Evolutionary conservation across 2,329 filamentous ascomycete genomes (phyloP).

Genomic region (Penicillium capsulatum): DNA sequence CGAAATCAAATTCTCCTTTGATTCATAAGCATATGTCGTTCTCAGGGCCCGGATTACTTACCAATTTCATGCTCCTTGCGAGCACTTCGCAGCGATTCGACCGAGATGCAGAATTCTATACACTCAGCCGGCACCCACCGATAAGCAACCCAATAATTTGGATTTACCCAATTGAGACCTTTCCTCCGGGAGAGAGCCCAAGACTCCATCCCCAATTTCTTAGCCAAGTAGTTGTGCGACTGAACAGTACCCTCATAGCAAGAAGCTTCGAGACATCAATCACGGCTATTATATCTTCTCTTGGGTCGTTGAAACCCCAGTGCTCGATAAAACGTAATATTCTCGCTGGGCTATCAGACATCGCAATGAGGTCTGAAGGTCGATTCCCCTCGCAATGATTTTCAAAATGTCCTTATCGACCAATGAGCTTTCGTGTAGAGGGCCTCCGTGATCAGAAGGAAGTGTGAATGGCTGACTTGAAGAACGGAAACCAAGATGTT

Average conservation of each 20-base stretch:
- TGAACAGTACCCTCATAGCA: conserved; percentile 8
- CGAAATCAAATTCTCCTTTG: conserved; percentile 4
- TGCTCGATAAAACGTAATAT: conserved; percentile 5
- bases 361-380: conserved; percentile 9
- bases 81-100: conserved; percentile 5
- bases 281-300: conserved; percentile 8
- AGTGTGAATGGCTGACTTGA: conserved; percentile 6
- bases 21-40: conserved; percentile 1
- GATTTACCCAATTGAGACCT: conserved; percentile 5
- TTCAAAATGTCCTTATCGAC: conserved; percentile 2
- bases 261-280: conserved; percentile 10
- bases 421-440: conserved; percentile 9
- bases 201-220: conserved; percentile 3
- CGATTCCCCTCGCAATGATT: conserved; percentile 4
- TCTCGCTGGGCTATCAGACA: conserved; percentile 8
- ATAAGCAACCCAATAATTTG: conserved; percentile 10
- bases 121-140: conserved; percentile 10
- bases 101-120: conserved; percentile 5
- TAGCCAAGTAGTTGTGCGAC: conserved; percentile 8
- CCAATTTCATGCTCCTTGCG: conserved; percentile 5
- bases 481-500: conserved; percentile 9
- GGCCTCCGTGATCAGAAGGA: conserved; percentile 5
- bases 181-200: background rate
- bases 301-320: conserved; percentile 6
- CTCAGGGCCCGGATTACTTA: conserved; percentile 4